Evolutionary conservation across 2,329 filamentous ascomycete genomes (phyloP), one percentile per base, ranked within the genome.

Genomic region (Colletotrichum incanum): DNA sequence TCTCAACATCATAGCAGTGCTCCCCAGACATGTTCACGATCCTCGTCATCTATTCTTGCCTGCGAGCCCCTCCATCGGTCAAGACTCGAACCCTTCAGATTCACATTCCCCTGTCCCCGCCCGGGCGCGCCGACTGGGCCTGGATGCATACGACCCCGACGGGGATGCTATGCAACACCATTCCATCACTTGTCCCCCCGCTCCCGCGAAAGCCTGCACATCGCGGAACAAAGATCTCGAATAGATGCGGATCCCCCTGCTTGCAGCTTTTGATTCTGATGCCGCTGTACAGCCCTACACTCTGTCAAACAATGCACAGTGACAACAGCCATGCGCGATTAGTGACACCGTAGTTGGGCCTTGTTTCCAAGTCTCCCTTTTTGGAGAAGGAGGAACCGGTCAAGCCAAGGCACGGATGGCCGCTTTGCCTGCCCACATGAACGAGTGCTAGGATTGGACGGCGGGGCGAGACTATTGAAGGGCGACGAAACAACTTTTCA

Each of bases 211-310:
- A 26, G 59, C 52, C 70, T 39, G 60, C 52, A 71, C 59, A 67
- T 20, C 58, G 43, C 68, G 68, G 67, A 63, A 72, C 70, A 65
- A 47, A 78, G 76, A 78, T 77, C 75, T 77, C 72, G 73, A 75
- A 75, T 75, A 75, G 72, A 72, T 74, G 75, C 67, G 76, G 76
- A 77, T 77, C 47, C 73, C 71, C 73, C 59, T 74, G 59, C 58
- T 67, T 74, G 67, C 72, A 72, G 55, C 11, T 61, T 16, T 49
- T 72, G 67, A 68, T 56, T 67, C 67, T 74, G 65, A 72, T 74
- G 61, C 72, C 50, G 65, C 73, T 58, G 65, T 65, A 72, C 67
- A 65, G 64, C 66, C 70, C 60, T 55, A 56, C 50, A 37, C 37
- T 54, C 58, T 68, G 69, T 64, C 69, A 64, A 63, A 68, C 69